Evolutionary conservation across 176 grass and related monocot species (phyloP), one percentile per base, ranked within the genome.

Genomic region (Carex littledalei): DNA sequence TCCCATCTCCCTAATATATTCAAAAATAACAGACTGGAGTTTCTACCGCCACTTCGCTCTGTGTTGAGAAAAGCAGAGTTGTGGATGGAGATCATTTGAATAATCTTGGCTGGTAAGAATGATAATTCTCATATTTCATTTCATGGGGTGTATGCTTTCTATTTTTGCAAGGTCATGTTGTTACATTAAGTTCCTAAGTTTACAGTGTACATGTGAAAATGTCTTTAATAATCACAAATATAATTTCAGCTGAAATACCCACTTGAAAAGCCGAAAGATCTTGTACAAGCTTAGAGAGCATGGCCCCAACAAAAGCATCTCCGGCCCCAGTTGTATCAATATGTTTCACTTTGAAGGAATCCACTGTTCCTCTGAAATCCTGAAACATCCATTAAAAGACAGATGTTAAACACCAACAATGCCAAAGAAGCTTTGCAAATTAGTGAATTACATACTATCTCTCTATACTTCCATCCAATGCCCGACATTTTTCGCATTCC

Each of bases 291-390:
- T 87, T 91, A 74, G 16, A 80, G 43, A 97, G 86, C 87, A 97
- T 77, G 80, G 92, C 86, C 74, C 95, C 95, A 45, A 93, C 80
- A 10, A 97, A 97, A 5, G 95, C 95, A 81, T 97, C 95, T 67
- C 95, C 95, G 10, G 95, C 95, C 0, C 95, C 95, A 11, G 95
- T 97, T 45, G 94, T 92, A 68, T 97, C 94, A 24, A 97, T 90
- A 67, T 94, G 94, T 60, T 84, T 57, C 84, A 97, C 89, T 82
- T 89, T 78, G 82, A 87, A 91, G 3, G 94, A 94, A 34, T 85
- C 74, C 0, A 94, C 91, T 35, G 29, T 14, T 65, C 94, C 94
- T 50, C 15, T 91, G 86, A 97, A 97, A 92, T 93, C 92, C 94
- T 97, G 73, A 85, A 79, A 82, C 52, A 83, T 65, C 31, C 54